These are phyloP conservation scores for Triticum timopheevii DNA, from an alignment of 176 grass and related monocot species.

Conservation along the genomic window DNA sequence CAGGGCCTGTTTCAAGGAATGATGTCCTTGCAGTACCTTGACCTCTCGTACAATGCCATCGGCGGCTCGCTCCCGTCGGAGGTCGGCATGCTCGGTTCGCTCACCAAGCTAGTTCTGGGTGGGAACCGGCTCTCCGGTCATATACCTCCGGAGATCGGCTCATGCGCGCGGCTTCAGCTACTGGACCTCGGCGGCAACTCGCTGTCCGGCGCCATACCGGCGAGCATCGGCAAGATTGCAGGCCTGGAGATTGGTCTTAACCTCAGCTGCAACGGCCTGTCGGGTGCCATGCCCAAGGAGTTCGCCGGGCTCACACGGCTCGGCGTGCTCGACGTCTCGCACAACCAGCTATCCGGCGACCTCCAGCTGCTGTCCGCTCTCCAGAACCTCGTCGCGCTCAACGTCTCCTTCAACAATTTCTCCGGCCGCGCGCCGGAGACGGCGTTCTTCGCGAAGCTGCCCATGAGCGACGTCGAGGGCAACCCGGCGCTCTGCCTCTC, in stretches of 20 bases:
- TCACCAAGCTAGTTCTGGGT: constrained; percentile 69
- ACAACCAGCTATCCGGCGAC: constrained; percentile 61
- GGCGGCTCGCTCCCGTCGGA: constrained; percentile 47
- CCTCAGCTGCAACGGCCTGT: constrained; percentile 70
- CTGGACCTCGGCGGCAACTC: constrained; percentile 74
- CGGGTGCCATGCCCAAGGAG: constrained; percentile 54
- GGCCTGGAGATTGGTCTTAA: constrained; percentile 78
- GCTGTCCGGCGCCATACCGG: constrained; percentile 59
- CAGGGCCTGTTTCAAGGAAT: constrained; percentile 51
- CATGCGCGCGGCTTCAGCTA: constrained; percentile 70
- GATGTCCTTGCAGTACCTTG: constrained; percentile 59
- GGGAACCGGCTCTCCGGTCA: constrained; percentile 53
- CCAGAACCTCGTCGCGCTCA: constrained; percentile 63
- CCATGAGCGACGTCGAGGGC: constrained; percentile 67
- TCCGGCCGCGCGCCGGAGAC: constrained; percentile 58
- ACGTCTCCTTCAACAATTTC: constrained; percentile 69
- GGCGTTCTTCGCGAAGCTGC: constrained; percentile 82
- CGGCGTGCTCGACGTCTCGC: constrained; percentile 57
- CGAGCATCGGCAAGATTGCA: constrained; percentile 67
- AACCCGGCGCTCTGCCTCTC: constrained; percentile 69
- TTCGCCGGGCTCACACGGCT: constrained; percentile 48
- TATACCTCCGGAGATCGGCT: constrained; percentile 66
- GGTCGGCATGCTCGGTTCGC: constrained; percentile 57
- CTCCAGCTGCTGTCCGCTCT: constrained; percentile 52
- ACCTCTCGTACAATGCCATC: constrained; percentile 78